Evolutionary conservation across 129 eudicot species (phyloP).

Genomic region (Glebionis coronaria): DNA sequence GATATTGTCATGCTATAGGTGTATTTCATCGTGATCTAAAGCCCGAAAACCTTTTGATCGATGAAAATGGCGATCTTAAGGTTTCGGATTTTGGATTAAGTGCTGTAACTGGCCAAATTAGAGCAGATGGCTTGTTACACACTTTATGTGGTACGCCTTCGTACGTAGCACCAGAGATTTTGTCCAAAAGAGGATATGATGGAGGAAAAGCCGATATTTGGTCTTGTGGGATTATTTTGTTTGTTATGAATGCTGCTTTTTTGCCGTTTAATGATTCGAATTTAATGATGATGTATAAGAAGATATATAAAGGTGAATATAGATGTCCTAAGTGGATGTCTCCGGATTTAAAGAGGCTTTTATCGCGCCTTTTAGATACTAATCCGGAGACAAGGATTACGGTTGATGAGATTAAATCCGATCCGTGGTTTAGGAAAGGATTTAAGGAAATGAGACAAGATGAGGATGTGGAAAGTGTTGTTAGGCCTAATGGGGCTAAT

Average conservation of each 20-base stretch:
- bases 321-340: conserved; percentile 78
- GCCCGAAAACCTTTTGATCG: conserved; percentile 72
- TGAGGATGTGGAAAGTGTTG: conserved; percentile 8
- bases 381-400: conserved; percentile 69
- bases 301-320: conserved; percentile 78
- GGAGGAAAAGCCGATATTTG: conserved; percentile 38
- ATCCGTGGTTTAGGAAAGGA: conserved; percentile 76
- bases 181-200: conserved; percentile 64
- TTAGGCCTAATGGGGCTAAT: conserved; percentile 2
- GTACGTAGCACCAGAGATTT: conserved; percentile 85
- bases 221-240: conserved; percentile 79
- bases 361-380: conserved; percentile 60
- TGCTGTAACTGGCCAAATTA: conserved; percentile 49
- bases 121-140: conserved; percentile 56
- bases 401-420: conserved; percentile 47
- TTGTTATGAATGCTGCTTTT: conserved; percentile 59
- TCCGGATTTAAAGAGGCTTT: conserved; percentile 50
- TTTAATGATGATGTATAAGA: conserved; percentile 70
- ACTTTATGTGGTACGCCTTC: conserved; percentile 92
- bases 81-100: conserved; percentile 83
- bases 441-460: conserved; percentile 27
- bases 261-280: conserved; percentile 81
- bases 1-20: conserved; percentile 72
- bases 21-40: conserved; percentile 77
- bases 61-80: conserved; percentile 67